These are phyloP conservation scores for Hypericum perforatum DNA, from an alignment of 345 rosid genomes.

Conservation along the genomic window DNA sequence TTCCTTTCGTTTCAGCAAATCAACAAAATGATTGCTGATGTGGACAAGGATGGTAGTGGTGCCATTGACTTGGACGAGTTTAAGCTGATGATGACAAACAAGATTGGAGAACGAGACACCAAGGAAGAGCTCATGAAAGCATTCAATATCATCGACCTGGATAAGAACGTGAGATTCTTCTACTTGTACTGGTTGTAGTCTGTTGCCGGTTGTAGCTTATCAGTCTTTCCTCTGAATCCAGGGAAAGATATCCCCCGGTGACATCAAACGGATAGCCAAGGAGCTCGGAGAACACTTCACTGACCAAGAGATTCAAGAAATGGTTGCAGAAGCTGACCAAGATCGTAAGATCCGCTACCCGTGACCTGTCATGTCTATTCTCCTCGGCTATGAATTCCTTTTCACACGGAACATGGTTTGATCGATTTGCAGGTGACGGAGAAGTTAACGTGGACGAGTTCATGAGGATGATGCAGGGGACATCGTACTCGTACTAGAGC, in stretches of 20 bases:
- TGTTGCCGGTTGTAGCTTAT: slow-evolving; percentile 1
- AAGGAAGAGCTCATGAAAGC: slow-evolving; percentile 87
- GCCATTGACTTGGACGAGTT: slow-evolving; percentile 95
- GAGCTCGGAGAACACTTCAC: slow-evolving; percentile 73
- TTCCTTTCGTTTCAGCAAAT: slow-evolving; percentile 45
- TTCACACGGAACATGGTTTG: too few relatives aligned
- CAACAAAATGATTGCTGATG: slow-evolving; percentile 91
- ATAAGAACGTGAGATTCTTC: slow-evolving; percentile 48
- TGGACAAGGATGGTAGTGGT: slow-evolving; percentile 96
- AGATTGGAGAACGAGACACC: slow-evolving; percentile 89
- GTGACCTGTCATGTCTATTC: background rate
- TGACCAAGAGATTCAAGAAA: slow-evolving; percentile 57
- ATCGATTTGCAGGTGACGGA: slow-evolving; percentile 1
- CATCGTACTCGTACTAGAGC: background rate
- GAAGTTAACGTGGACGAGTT: slow-evolving; percentile 3
- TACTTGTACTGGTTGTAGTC: background rate
- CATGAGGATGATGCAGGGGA: slow-evolving; percentile 7
- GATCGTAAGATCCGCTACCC: slow-evolving; percentile 41
- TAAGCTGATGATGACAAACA: slow-evolving; percentile 89
- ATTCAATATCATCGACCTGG: slow-evolving; percentile 70
- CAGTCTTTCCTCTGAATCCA: slow-evolving; percentile 12
- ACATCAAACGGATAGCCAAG: slow-evolving; percentile 54
- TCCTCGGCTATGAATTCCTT: background rate
- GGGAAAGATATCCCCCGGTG: slow-evolving; percentile 68
- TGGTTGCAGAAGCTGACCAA: slow-evolving; percentile 78